These are phyloP conservation scores for Alternaria consortialis DNA, from an alignment of 2,329 filamentous ascomycete species.

Conservation along the genomic window DNA sequence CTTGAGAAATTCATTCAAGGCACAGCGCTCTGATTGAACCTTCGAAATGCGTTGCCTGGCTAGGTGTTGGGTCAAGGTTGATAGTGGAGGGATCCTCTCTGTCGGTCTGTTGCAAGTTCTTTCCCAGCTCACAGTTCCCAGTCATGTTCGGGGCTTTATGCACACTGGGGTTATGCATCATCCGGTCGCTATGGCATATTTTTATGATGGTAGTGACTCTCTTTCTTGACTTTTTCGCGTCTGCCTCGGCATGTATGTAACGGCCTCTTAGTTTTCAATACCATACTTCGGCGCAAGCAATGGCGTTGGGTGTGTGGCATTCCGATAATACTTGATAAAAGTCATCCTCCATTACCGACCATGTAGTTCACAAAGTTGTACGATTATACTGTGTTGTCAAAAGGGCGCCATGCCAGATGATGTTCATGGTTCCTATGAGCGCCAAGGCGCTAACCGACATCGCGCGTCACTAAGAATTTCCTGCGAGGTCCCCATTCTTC, in stretches of 20 bases:
- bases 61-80: conserved; percentile 29
- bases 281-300: conserved; percentile 16
- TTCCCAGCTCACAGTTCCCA: conserved; percentile 24
- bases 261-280: conserved; percentile 11
- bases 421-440: neutral
- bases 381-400: neutral
- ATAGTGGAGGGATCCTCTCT: conserved; percentile 28
- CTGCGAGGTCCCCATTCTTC: conserved; percentile 13
- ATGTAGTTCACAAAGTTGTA: neutral
- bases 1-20: neutral
- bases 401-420: neutral
- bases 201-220: conserved; percentile 20
- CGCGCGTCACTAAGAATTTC: conserved; percentile 15
- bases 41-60: conserved; percentile 38
- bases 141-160: conserved; percentile 24
- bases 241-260: conserved; percentile 24
- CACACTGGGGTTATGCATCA: neutral
- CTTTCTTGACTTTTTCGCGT: conserved; percentile 24
- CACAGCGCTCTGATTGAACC: conserved; percentile 5
- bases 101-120: conserved; percentile 24
- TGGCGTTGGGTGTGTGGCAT: conserved; percentile 13
- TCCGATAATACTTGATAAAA: conserved; percentile 29
- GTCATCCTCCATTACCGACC: neutral
- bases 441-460: conserved; percentile 15
- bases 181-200: conserved; percentile 38